These are phyloP conservation scores for Solanum gracilifrons DNA, from an alignment of 257 asterid genomes.

Conservation along the genomic window DNA sequence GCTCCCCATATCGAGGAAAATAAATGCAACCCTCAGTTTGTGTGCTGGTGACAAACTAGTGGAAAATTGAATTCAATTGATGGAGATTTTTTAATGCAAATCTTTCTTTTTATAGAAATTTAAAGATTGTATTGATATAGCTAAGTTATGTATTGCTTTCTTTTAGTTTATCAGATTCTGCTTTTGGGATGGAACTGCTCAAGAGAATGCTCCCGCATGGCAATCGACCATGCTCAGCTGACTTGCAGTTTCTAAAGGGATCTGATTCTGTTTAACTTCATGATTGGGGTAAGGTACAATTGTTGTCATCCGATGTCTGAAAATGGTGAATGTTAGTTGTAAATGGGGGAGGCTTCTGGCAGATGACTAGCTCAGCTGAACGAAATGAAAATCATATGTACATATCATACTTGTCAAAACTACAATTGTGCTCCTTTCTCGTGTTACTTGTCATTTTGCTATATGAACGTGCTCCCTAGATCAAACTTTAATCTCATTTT, in stretches of 20 bases:
- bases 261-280: constrained; percentile 1
- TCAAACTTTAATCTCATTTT: background rate
- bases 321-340: constrained; percentile 21
- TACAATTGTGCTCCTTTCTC: background rate
- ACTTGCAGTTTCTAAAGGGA: constrained; percentile 13
- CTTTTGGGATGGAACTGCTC: constrained; percentile 93
- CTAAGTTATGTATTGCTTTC: constrained; percentile 53
- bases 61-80: background rate
- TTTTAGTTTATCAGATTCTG: constrained; percentile 91
- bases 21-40: background rate
- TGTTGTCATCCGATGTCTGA: background rate
- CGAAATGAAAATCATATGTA: constrained; percentile 9
- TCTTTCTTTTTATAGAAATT: background rate
- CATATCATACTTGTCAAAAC: constrained; percentile 6
- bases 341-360: background rate
- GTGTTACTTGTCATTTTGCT: background rate
- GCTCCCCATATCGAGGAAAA: background rate
- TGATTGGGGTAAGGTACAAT: constrained; percentile 10
- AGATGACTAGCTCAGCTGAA: background rate
- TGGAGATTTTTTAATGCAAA: background rate
- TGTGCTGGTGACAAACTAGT: background rate
- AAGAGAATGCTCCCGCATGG: constrained; percentile 97
- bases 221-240: constrained; percentile 89
- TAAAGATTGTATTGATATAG: constrained; percentile 31
- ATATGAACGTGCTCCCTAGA: background rate